Base-by-base conservation (phyloP, 129 eudicot genomes). In the Chrysanthemum makinoi region DNA sequence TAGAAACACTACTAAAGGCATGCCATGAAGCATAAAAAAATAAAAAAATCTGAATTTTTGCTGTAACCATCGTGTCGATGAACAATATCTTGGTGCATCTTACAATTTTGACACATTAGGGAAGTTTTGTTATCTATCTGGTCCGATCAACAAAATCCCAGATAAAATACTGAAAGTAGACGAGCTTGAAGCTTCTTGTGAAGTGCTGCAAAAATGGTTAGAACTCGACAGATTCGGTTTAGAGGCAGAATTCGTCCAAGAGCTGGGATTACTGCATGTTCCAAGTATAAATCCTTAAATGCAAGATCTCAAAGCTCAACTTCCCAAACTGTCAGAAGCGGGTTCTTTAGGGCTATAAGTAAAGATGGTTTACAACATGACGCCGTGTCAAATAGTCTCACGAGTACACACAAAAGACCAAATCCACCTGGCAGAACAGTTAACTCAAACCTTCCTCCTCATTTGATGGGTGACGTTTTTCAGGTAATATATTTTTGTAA, bases 241-340 rank as follows among this genome's bases (percentile, higher is more conserved):
- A 33, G 96, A 94, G 79, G 64, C 63, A 44, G 98, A 86, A 70
- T 89, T 87, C 83, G 96, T 94, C 8, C 97, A 87, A 80, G 98
- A 94, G 77, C 86, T 3, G 87, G 86, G 33, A 86, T 84, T 64
- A 19, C 39, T 48, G 14, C 71, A 0, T 94, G 98, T 81, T 70
- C 83, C 6, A 75, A 61, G 12, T 89, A 94, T 75, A 77, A 79
- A 75, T 73, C 61, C 49, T 73, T 94, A 69, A 84, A 55, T n/a
- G 75, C 56, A 52, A 82, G 98, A 83, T 72, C 75, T 75, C 67
- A 70, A 17, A 54, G 17, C 39, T 59, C 85, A 43, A 72, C 62
- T 39, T 70, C 75, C 30, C 90, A 83, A 58, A 85, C 96, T 39
- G 88, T 87, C 64, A 83, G 81, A 80, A 86, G 85, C 62, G 98